Base-by-base conservation (phyloP, 176 grass and related monocot genomes). In the Stipa capillata region DNA sequence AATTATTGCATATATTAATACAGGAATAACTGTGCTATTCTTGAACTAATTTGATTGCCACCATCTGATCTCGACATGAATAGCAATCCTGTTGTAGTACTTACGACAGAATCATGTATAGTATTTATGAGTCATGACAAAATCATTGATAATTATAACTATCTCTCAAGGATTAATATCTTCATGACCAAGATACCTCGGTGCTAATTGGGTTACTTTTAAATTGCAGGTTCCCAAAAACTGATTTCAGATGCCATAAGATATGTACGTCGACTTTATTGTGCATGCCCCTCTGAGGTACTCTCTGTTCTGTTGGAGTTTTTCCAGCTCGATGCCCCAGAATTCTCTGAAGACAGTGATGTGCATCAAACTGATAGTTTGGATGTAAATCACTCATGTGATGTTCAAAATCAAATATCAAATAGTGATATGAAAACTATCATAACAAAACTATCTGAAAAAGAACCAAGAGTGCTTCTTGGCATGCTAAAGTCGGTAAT, bases 391-490 rank as follows among this genome's bases (percentile, higher is more conserved):
- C 66, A 67, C 35, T 73, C 71, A 47, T 51, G 51, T 60, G 60
- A 82, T 42, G 34, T 49, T 66, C 41, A 80, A 42, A 69, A 56
- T 56, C 36, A 71, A 83, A 70, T 83, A 63, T 91, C 84, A 39
- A 74, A 63, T 59, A 79, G 76, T 62, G 69, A 85, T 73, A 76
- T 95, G 67, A 95, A 93, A 74, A 86, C 20, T 64, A 69, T 95
- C 33, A 56, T 95, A 72, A 53, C 42, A 34, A 85, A 80, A 83
- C 36, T 99, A 15, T 85, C 88, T 35, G 81, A 79, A n/a, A 99
- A 93, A 79, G 90, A 92, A 80, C 92, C 96, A 42, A 89, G 86
- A 49, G 87, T 99, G 39, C 57, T 95, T 48, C 65, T 99, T 40
- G 86, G 86, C 81, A 45, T 91, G 56, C 70, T 99, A 27, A 95